These are phyloP conservation scores for Cytospora chrysosperma DNA, from an alignment of 2,329 filamentous ascomycete genomes.

Conservation along the genomic window DNA sequence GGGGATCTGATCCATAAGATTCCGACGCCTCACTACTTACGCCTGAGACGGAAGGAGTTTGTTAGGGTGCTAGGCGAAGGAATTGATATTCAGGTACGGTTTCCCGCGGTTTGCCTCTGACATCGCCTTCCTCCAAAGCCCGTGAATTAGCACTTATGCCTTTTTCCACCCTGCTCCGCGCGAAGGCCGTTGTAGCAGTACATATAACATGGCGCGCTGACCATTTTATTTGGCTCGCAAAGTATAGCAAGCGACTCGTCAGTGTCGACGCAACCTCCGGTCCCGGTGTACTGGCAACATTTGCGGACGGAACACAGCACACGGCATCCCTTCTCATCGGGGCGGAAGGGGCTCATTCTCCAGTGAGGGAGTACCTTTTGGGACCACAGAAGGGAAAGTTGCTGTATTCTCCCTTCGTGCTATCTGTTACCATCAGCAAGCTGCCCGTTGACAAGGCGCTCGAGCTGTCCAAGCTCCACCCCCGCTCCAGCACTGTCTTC, in stretches of 20 bases:
- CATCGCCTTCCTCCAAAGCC: background rate
- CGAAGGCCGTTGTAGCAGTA: no score
- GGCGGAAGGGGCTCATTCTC: constrained; percentile 26
- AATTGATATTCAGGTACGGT: constrained; percentile 31
- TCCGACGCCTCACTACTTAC: constrained; percentile 31
- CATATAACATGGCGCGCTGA: background rate
- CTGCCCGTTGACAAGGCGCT: background rate
- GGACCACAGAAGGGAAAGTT: constrained; percentile 13
- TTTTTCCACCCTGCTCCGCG: no score
- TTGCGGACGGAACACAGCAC: constrained; percentile 23
- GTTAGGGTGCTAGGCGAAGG: constrained; percentile 30
- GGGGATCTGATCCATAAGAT: constrained; percentile 30
- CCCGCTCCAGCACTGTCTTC: constrained; percentile 5
- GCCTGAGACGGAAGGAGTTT: constrained; percentile 31
- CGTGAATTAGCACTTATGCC: no score
- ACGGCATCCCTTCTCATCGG: constrained; percentile 23
- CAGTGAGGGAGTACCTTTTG: constrained; percentile 23
- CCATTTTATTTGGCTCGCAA: background rate
- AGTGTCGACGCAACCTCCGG: constrained; percentile 21
- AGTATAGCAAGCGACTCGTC: constrained; percentile 30
- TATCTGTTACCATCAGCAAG: constrained; percentile 17
- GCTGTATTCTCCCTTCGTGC: constrained; percentile 14
- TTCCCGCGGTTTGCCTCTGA: background rate
- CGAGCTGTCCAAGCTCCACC: constrained; percentile 12
- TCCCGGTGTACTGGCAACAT: constrained; percentile 9